Evolutionary conservation across 1,284 basidiomycete species (phyloP), one percentile per base, ranked within the genome.

Genomic region (Apiotrichum gracile): DNA sequence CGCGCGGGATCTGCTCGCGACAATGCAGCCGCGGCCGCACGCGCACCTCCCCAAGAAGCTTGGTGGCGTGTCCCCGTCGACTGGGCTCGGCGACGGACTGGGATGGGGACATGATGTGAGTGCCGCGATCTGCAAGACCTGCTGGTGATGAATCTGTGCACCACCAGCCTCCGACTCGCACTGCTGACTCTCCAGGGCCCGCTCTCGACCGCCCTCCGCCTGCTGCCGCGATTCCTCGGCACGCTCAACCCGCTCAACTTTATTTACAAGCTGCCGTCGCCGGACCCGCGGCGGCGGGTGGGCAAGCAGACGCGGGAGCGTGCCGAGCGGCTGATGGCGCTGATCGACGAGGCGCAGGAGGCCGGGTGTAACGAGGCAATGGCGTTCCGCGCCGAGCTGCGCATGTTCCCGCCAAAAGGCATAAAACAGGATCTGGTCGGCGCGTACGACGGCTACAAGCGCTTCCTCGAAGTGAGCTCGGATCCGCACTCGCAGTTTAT

Each of bases 401-500:
- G 83, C 38, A 72, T 94, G 66, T 65, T 76, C 49, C 70, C 75
- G 29, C 74, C 73, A 13, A 57, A 64, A 58, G 69, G 68, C 3
- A 14, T 71, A 24, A 52, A 61, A 52, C 67, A 71, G 56, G 63
- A 73, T 58, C 50, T 72, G 2, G 38, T 34, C 25, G 64, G 49
- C 5, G 67, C 72, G 16, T 74, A 57, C 55, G 43, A 47, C 9
- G 29, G 41, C 12, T 61, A 57, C 51, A 21, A 27, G 13, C 21
- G 40, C 40, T 54, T 45, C 33, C 37, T 61, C 31, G 43, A 52
- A 85, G 87, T 43, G 27, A 50, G 55, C 8, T 53, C 68, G 2
- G 87, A 91, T 62, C 83, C 89, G 4, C 83, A 88, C 1, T 88
- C 91, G 0, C 92, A 96, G 73, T 82, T 87, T 16, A 78, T 85